A percentile compares a stretch with the other conserved stretches of the same genome.
Conservation (phyloP, 305 asterid genomes). For the Fraxinus platypoda region DNA sequence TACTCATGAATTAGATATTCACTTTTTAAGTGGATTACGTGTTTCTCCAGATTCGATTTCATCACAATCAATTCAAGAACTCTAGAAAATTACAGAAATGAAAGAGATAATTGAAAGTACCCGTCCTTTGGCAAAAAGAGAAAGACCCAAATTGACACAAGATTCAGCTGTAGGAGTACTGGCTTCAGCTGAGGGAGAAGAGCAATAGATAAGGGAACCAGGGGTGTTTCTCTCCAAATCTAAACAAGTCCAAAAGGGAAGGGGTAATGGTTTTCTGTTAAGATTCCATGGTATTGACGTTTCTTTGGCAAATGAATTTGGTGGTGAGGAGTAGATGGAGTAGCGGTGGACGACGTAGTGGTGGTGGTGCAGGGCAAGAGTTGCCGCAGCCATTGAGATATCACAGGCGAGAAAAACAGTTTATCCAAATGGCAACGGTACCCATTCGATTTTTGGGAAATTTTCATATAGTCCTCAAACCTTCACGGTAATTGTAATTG, state of each 20-base stretch:
- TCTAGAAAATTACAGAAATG: not conserved
- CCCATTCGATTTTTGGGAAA: conserved; percentile 19
- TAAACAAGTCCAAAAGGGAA: conserved; percentile 31
- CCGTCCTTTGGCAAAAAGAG: conserved; percentile 89
- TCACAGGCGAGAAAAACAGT: conserved; percentile 37
- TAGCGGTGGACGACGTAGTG: conserved; percentile 26
- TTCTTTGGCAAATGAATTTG: conserved; percentile 17
- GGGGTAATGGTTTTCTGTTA: conserved; percentile 22
- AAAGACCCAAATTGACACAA: conserved; percentile 77
- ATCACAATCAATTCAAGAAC: not conserved
- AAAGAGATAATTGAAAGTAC: conserved; percentile 30
- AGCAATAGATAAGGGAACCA: conserved; percentile 35
- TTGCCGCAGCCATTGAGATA: conserved; percentile 61
- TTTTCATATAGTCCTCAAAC: not conserved
- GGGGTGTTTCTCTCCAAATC: conserved; percentile 22
- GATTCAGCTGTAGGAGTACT: conserved; percentile 68
- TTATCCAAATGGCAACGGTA: conserved; percentile 40
- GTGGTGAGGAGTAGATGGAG: conserved; percentile 18
- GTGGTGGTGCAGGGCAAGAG: conserved; percentile 44
- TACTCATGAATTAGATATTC: not conserved
- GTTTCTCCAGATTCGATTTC: not conserved
- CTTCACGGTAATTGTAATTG: not conserved
- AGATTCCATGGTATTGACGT: conserved; percentile 30
- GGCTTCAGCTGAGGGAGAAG: conserved; percentile 52
- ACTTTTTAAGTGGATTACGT: not conserved